Conservation (phyloP, 176 grass and related monocot genomes). For the Echinochloa phyllopogon region DNA sequence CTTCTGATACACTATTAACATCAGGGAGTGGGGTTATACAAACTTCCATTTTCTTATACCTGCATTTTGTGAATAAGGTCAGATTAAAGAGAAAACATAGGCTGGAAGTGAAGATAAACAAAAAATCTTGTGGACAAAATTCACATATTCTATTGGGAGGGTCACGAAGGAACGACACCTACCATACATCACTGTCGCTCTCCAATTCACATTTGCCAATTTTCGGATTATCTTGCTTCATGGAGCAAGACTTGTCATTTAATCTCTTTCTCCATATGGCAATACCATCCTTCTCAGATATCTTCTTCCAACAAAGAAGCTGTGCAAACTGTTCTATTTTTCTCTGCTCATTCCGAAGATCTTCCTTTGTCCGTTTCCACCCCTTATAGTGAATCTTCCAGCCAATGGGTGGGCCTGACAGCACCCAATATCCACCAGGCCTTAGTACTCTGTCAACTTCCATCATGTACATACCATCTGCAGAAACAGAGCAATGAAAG, state of each 20-base stretch:
- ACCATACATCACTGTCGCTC: slow-evolving; percentile 69
- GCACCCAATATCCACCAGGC: slow-evolving; percentile 86
- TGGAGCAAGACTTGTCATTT: slow-evolving; percentile 60
- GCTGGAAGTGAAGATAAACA: slow-evolving; percentile 1
- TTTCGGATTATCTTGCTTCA: slow-evolving; percentile 45
- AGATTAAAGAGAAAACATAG: slow-evolving; percentile 22
- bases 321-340: slow-evolving; percentile 82
- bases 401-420: slow-evolving; percentile 89
- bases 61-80: slow-evolving; percentile 39
- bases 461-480: slow-evolving; percentile 98
- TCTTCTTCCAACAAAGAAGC: slow-evolving; percentile 88
- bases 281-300: slow-evolving; percentile 70
- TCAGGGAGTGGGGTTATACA: slow-evolving; percentile 69
- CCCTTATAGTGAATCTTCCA: slow-evolving; percentile 75
- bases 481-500: slow-evolving; percentile 26
- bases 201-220: slow-evolving; percentile 66
- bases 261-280: slow-evolving; percentile 84
- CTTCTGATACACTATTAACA: slow-evolving; percentile 50
- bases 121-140: neutral
- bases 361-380: slow-evolving; percentile 69
- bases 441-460: slow-evolving; percentile 88
- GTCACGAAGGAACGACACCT: slow-evolving; percentile 32
- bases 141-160: slow-evolving; percentile 5
- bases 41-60: slow-evolving; percentile 91
- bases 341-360: slow-evolving; percentile 68